phyloP scores from a whole-genome alignment of 495 filamentous ascomycete species.

The Pyrenula massariospora region DNA sequence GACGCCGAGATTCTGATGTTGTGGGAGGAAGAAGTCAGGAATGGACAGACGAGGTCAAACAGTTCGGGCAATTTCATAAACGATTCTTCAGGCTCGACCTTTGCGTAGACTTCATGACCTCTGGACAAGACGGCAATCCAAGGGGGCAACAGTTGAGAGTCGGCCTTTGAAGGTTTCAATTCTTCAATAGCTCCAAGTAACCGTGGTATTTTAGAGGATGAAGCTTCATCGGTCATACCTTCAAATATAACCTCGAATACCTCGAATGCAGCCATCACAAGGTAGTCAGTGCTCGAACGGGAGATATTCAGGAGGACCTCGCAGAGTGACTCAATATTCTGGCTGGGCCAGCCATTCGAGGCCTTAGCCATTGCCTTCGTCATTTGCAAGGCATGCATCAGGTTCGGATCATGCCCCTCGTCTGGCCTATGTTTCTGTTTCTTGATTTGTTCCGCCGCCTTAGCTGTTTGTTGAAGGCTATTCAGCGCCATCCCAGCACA shows the following conservation, averaged over 20 bases:
- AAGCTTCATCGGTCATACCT: constrained; percentile 74
- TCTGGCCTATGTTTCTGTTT: constrained; percentile 41
- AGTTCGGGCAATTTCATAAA: constrained; percentile 77
- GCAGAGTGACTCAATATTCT: constrained; percentile 84
- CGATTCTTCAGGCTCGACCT: constrained; percentile 73
- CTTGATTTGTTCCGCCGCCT: constrained; percentile 50
- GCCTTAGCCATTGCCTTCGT: constrained; percentile 76
- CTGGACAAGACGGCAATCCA: constrained; percentile 93
- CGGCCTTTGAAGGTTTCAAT: constrained; percentile 76
- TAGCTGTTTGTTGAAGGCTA: constrained; percentile 58
- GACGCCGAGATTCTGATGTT: constrained; percentile 90
- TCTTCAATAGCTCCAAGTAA: constrained; percentile 80
- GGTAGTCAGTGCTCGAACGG: constrained; percentile 77
- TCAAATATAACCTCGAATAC: constrained; percentile 94
- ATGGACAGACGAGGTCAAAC: constrained; percentile 63
- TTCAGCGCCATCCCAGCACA: constrained; percentile 81
- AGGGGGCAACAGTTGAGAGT: constrained; percentile 83
- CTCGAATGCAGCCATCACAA: constrained; percentile 91
- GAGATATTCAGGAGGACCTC: constrained; percentile 82
- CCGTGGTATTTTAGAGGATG: constrained; percentile 77
- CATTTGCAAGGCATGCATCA: constrained; percentile 86
- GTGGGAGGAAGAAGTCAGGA: constrained; percentile 74
- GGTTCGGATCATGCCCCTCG: constrained; percentile 57
- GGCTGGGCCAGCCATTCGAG: constrained; percentile 92
- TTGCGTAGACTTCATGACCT: constrained; percentile 86